These are phyloP conservation scores for Lentinula sp. DNA, from an alignment of 768 basidiomycete species.

Conservation along the genomic window DNA sequence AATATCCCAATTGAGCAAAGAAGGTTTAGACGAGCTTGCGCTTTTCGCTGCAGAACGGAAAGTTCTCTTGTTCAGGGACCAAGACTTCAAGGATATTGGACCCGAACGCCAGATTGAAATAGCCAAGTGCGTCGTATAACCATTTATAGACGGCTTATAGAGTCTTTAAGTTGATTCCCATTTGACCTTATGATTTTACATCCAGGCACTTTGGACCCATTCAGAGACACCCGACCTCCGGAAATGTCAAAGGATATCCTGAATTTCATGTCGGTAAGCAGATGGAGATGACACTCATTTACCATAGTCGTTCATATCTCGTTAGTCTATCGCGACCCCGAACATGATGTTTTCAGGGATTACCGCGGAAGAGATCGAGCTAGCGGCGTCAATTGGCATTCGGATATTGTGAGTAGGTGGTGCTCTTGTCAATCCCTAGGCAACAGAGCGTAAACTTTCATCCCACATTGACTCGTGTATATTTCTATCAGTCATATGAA, in stretches of 20 bases:
- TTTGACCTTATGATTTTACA: not conserved
- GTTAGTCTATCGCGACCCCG: conserved; percentile 44
- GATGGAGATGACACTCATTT: not conserved
- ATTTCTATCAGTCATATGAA: conserved; percentile 39
- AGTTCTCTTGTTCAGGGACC: conserved; percentile 50
- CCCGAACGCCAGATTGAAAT: conserved; percentile 49
- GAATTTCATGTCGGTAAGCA: conserved; percentile 51
- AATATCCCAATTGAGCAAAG: conserved; percentile 43
- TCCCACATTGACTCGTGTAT: not conserved
- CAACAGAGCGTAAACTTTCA: not conserved
- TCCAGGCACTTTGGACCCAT: conserved; percentile 39
- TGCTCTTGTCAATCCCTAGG: not conserved
- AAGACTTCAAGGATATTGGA: conserved; percentile 55
- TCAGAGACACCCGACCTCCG: conserved; percentile 40
- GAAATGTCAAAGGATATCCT: conserved; percentile 48
- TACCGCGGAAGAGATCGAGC: conserved; percentile 35
- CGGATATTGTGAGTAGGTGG: conserved; percentile 36
- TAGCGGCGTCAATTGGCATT: conserved; percentile 44
- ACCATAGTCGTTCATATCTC: not conserved
- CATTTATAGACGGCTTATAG: not conserved
- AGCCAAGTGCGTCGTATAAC: conserved; percentile 24
- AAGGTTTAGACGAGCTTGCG: conserved; percentile 49
- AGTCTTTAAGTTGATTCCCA: not conserved
- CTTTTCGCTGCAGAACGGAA: conserved; percentile 47
- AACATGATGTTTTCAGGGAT: conserved; percentile 35